Percentiles rank a stretch among this genome's conserved stretches.
Conservation (phyloP, 495 filamentous ascomycete genomes). For the Parathielavia appendiculata region DNA sequence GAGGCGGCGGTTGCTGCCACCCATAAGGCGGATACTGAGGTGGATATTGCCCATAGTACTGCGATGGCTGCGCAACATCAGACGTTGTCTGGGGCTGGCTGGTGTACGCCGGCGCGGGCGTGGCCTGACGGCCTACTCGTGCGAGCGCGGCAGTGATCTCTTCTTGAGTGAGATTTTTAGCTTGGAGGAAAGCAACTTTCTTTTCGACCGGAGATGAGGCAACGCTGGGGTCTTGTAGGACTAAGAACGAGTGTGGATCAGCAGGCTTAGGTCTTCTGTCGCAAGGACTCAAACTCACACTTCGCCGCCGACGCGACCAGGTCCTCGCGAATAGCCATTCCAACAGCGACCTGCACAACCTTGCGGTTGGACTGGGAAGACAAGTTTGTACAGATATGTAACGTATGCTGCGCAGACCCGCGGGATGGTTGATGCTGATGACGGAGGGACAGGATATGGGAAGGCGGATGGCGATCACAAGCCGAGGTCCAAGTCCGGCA, state of each 20-base stretch:
- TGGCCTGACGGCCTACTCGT: constrained; percentile 56
- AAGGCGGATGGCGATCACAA: constrained; percentile 16
- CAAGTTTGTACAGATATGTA: no score
- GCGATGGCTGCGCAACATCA: constrained; percentile 44
- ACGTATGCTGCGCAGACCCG: neutral
- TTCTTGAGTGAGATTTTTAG: constrained; percentile 94
- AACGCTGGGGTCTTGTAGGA: constrained; percentile 89
- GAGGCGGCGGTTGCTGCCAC: constrained; percentile 59
- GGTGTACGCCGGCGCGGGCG: constrained; percentile 48
- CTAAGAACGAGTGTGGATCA: constrained; percentile 42
- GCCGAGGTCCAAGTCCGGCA: constrained; percentile 22
- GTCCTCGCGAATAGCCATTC: constrained; percentile 79
- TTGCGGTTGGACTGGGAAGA: neutral
- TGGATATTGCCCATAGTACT: constrained; percentile 67
- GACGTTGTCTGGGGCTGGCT: constrained; percentile 28
- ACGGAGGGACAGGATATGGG: constrained; percentile 9
- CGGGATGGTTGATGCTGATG: constrained; percentile 10
- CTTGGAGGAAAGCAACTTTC: constrained; percentile 85
- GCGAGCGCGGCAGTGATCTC: constrained; percentile 83
- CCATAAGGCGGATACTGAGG: constrained; percentile 57
- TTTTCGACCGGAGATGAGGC: constrained; percentile 88
- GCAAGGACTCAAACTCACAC: constrained; percentile 40
- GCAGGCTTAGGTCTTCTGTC: constrained; percentile 12
- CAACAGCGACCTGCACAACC: constrained; percentile 12
- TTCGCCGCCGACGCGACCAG: constrained; percentile 67